Conservation (phyloP, 257 asterid species). For the Gentiana straminea region DNA sequence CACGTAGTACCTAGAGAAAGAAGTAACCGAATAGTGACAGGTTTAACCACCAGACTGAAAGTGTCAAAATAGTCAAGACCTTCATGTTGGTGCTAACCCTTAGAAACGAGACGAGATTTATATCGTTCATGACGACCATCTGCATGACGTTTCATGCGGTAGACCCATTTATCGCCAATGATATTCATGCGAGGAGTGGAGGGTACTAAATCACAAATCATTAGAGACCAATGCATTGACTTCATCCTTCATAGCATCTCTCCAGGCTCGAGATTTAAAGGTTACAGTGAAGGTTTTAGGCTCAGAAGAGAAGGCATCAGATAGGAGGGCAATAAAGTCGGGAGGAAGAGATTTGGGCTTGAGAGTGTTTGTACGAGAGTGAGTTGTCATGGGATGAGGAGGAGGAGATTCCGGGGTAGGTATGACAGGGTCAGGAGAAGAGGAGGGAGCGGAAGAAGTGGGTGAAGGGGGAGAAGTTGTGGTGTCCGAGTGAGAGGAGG, state of each 20-base stretch:
- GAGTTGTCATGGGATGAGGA: neutral
- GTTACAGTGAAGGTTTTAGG: neutral
- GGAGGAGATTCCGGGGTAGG: neutral
- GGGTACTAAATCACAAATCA: neutral
- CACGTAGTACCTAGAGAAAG: no score
- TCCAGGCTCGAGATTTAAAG: neutral
- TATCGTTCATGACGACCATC: neutral
- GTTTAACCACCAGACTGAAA: no score
- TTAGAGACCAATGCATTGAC: neutral
- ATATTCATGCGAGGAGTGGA: neutral
- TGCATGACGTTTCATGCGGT: neutral
- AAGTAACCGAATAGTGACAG: no score
- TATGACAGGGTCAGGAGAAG: no score
- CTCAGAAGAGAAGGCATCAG: neutral
- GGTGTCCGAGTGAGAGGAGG: neutral
- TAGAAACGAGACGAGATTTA: neutral
- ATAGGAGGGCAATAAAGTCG: neutral
- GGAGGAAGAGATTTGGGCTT: no score
- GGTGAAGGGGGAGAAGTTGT: neutral
- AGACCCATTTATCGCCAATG: neutral
- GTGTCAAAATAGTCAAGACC: no score
- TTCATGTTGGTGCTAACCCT: neutral
- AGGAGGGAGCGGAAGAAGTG: neutral
- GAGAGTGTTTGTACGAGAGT: no score
- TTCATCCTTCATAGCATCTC: neutral